Conservation (phyloP, 2,329 filamentous ascomycete genomes). For the Emmonsiellopsis sp. region DNA sequence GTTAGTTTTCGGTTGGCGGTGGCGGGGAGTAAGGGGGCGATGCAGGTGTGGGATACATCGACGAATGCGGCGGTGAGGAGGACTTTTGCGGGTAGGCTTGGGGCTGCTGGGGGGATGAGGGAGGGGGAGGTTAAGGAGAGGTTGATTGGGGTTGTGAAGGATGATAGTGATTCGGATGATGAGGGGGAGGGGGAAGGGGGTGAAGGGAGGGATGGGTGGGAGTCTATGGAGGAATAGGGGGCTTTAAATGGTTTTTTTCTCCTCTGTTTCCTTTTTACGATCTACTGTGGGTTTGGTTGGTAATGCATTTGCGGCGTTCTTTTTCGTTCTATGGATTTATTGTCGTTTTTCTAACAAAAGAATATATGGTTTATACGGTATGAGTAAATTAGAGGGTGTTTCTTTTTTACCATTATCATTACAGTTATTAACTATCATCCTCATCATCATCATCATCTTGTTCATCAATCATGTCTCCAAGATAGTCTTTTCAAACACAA, state of each 20-base stretch:
- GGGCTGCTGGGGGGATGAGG: constrained; percentile 22
- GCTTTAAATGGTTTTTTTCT: constrained; percentile 9
- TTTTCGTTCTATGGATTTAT: background rate
- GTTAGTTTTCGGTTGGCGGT: constrained; percentile 89
- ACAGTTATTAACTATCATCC: no score
- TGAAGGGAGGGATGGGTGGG: constrained; percentile 43
- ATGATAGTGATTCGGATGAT: constrained; percentile 56
- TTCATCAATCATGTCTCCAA: no score
- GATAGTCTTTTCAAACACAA: no score
- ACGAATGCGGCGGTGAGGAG: constrained; percentile 82
- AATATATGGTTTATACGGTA: no score
- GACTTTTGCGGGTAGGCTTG: constrained; percentile 67
- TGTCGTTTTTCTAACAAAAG: background rate
- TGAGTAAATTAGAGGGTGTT: no score
- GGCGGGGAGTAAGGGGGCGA: constrained; percentile 83
- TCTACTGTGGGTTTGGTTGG: background rate
- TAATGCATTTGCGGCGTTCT: background rate
- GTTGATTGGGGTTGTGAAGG: constrained; percentile 60
- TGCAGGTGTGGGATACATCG: constrained; percentile 94
- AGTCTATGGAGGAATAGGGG: constrained; percentile 42
- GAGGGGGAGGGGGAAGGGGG: constrained; percentile 41
- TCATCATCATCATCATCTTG: no score
- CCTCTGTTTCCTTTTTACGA: constrained; percentile 5
- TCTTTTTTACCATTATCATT: no score
- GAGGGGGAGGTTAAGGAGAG: constrained; percentile 55